These are phyloP conservation scores for Euphorbia pulcherrima DNA, from an alignment of 345 rosid genomes.

Conservation along the genomic window DNA sequence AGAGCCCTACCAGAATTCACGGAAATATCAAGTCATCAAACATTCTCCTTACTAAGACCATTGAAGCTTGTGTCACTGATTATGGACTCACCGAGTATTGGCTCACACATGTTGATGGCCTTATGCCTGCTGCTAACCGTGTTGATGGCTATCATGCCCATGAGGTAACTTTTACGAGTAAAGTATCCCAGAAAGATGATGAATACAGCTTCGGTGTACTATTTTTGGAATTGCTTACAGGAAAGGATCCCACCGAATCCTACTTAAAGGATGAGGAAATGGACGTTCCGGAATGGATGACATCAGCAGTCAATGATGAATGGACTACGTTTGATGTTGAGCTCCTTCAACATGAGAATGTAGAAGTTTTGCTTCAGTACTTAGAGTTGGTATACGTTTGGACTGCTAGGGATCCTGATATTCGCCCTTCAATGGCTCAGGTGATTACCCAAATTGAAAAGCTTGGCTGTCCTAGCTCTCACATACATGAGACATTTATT, in stretches of 20 bases:
- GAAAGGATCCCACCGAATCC: slow-evolving; percentile 43
- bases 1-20: slow-evolving; percentile 28
- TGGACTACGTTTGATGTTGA: slow-evolving; percentile 41
- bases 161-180: slow-evolving; percentile 39
- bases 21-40: slow-evolving; percentile 53
- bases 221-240: slow-evolving; percentile 39
- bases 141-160: slow-evolving; percentile 44
- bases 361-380: slow-evolving; percentile 43
- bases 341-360: slow-evolving; percentile 39
- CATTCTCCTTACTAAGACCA: slow-evolving; percentile 39
- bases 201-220: slow-evolving; percentile 46
- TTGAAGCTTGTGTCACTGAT: slow-evolving; percentile 42
- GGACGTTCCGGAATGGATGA: slow-evolving; percentile 49
- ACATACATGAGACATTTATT: too few relatives aligned
- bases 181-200: slow-evolving; percentile 44
- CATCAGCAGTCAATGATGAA: slow-evolving; percentile 44
- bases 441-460: slow-evolving; percentile 28
- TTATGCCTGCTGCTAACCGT: too few relatives aligned
- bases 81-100: too few relatives aligned
- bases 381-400: slow-evolving; percentile 42
- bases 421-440: slow-evolving; percentile 39
- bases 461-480: too few relatives aligned
- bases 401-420: slow-evolving; percentile 41
- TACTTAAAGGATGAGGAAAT: slow-evolving; percentile 38
- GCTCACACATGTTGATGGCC: slow-evolving; percentile 31